These are phyloP conservation scores for Cucumis sativus DNA, from an alignment of 306 rosid genomes.

Conservation along the genomic window Cucumber_9930_V3 NC_026658.2:15227501-15228000, in stretches of 20 bases:
- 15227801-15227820: slow-evolving; percentile 71
- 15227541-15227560: slow-evolving; percentile 38
- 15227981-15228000: slow-evolving; percentile 94
- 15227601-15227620: slow-evolving; percentile 32
- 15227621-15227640: slow-evolving; percentile 38
- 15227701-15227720: slow-evolving; percentile 28
- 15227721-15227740: slow-evolving; percentile 29
- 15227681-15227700: slow-evolving; percentile 37
- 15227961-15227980: slow-evolving; percentile 64
- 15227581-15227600: slow-evolving; percentile 41
- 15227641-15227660: slow-evolving; percentile 82
- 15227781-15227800: slow-evolving; percentile 54
- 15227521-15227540: slow-evolving; percentile 47
- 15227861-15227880: slow-evolving; percentile 37
- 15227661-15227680: slow-evolving; percentile 57
- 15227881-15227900: slow-evolving; percentile 40
- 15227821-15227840: slow-evolving; percentile 87
- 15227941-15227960: slow-evolving; percentile 93
- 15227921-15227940: slow-evolving; percentile 93
- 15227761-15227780: slow-evolving; percentile 64
- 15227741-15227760: slow-evolving; percentile 38
- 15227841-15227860: slow-evolving; percentile 64
- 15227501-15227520: slow-evolving; percentile 31
- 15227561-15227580: slow-evolving; percentile 49
- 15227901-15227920: slow-evolving; percentile 57